Conservation (phyloP, 1,284 basidiomycete genomes). For the Boletus semigastroideus region DNA sequence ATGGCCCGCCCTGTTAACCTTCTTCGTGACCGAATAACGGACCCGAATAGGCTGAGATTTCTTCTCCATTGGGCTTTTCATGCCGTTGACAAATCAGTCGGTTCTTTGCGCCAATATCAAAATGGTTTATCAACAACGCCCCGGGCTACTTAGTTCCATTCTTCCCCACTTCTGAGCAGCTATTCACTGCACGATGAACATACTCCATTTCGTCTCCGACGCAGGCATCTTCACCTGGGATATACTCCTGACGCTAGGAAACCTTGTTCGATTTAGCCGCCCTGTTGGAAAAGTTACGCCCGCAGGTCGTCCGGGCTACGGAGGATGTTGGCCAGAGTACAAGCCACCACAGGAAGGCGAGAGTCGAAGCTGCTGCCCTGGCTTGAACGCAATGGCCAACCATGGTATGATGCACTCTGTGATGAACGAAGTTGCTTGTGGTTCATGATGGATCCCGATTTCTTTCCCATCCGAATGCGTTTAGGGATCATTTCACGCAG, state of each 20-base stretch:
- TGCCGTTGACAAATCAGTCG: background rate
- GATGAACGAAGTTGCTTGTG: background rate
- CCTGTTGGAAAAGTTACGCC: slow-evolving; percentile 53
- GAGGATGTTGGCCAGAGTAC: slow-evolving; percentile 70
- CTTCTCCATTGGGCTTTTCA: background rate
- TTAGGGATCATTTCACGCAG: slow-evolving; percentile 65
- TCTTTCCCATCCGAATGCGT: background rate
- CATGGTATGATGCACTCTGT: slow-evolving; percentile 50
- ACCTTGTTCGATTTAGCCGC: slow-evolving; percentile 51
- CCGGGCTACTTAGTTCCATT: background rate
- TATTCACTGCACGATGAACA: slow-evolving; percentile 3
- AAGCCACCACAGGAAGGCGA: slow-evolving; percentile 56
- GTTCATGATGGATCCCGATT: background rate
- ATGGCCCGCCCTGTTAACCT: too few species aligned
- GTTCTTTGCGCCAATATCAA: slow-evolving; percentile 3
- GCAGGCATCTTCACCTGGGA: slow-evolving; percentile 49
- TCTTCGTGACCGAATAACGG: too few species aligned
- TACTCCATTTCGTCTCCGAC: slow-evolving; percentile 6
- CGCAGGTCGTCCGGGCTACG: slow-evolving; percentile 52
- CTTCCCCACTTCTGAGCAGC: background rate
- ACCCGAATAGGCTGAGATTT: too few species aligned
- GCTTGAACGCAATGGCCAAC: slow-evolving; percentile 70
- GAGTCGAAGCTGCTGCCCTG: slow-evolving; percentile 67
- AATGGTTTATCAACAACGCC: background rate
- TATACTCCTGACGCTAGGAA: slow-evolving; percentile 50